Percentiles rank a stretch among this genome's conserved stretches.
Evolutionary conservation across 2,329 filamentous ascomycete genomes (phyloP).

Genomic region (Cladophialophora exuberans): DNA sequence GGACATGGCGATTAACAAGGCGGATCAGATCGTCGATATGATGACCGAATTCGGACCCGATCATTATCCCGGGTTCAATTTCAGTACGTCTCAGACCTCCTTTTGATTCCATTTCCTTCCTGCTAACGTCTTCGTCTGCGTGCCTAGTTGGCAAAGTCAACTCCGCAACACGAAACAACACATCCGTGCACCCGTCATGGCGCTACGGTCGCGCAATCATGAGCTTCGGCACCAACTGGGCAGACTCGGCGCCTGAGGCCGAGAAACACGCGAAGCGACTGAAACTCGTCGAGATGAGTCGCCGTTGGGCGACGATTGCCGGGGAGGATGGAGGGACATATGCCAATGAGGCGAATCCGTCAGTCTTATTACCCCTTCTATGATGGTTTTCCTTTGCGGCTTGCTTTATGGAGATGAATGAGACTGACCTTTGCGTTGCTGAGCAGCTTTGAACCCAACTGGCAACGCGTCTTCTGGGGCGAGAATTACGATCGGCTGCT

Average conservation of each 20-base stretch:
- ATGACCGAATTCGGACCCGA: slow-evolving; percentile 34
- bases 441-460: slow-evolving; percentile 38
- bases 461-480: slow-evolving; percentile 37
- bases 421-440: too few relatives aligned
- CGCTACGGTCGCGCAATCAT: slow-evolving; percentile 35
- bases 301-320: slow-evolving; percentile 35
- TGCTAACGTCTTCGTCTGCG: slow-evolving; percentile 17
- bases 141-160: slow-evolving; percentile 37
- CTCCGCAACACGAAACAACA: slow-evolving; percentile 35
- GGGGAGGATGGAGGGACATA: slow-evolving; percentile 36
- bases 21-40: slow-evolving; percentile 35
- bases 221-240: slow-evolving; percentile 36
- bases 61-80: slow-evolving; percentile 35
- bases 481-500: slow-evolving; percentile 51
- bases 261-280: slow-evolving; percentile 34
- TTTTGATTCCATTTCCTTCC: background rate
- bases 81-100: slow-evolving; percentile 31
- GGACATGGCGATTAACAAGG: slow-evolving; percentile 33
- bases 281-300: slow-evolving; percentile 35
- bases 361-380: background rate
- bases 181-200: slow-evolving; percentile 37
- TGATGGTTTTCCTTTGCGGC: too few relatives aligned
- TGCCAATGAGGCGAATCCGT: slow-evolving; percentile 32
- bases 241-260: slow-evolving; percentile 33
- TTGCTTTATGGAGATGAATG: too few relatives aligned